A percentile compares a stretch with the other conserved stretches of the same genome.
phyloP scores from a whole-genome alignment of 495 filamentous ascomycete genomes.

The Astrothelium subdiscretum region DNA sequence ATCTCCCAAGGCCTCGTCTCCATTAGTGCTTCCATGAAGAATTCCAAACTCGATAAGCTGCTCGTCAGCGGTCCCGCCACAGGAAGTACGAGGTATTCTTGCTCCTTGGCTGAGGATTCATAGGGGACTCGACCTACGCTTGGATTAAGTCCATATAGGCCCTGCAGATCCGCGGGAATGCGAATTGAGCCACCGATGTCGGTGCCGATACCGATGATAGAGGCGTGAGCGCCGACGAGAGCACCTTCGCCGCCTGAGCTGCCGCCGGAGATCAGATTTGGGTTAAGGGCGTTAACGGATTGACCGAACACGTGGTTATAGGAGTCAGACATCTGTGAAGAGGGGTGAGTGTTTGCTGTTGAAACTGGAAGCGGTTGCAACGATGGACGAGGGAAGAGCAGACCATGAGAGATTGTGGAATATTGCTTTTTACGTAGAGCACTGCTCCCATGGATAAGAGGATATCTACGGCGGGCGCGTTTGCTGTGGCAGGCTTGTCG shows the following conservation, averaged over 20 bases:
- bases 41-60: constrained; percentile 34
- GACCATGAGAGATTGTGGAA: constrained; percentile 46
- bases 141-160: constrained; percentile 23
- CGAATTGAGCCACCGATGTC: constrained; percentile 27
- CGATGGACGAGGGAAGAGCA: neutral
- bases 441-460: constrained; percentile 37
- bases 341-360: neutral
- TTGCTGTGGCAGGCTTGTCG: constrained; percentile 6
- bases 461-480: constrained; percentile 19
- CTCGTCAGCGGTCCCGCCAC: constrained; percentile 41
- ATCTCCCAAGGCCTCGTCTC: constrained; percentile 35
- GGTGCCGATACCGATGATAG: constrained; percentile 26
- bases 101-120: neutral
- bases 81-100: constrained; percentile 30
- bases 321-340: constrained; percentile 8
- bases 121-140: constrained; percentile 18
- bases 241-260: constrained; percentile 50
- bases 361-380: too few species aligned
- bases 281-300: constrained; percentile 45
- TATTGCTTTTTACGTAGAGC: constrained; percentile 42
- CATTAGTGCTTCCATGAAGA: constrained; percentile 42
- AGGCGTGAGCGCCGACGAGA: constrained; percentile 33
- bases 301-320: constrained; percentile 54
- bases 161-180: constrained; percentile 25
- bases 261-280: constrained; percentile 27